These are phyloP conservation scores for Candida boidinii DNA, from an alignment of 805 yeast genomes.

Conservation along the genomic window DNA sequence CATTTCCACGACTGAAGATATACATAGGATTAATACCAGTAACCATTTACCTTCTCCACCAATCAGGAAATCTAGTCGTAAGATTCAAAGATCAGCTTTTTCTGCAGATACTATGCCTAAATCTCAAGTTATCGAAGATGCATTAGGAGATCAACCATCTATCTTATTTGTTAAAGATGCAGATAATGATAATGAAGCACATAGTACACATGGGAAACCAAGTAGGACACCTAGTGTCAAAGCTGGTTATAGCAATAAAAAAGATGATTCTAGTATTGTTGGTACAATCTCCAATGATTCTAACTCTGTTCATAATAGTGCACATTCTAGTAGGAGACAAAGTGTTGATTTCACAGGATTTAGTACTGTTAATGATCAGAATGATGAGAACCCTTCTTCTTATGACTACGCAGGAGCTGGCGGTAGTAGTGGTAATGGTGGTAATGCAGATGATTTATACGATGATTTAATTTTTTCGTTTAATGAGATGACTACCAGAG, in stretches of 20 bases:
- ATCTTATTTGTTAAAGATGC: conserved; percentile 49
- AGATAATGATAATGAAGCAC: conserved; percentile 7
- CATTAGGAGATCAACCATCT: conserved; percentile 59
- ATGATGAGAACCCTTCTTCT: neutral
- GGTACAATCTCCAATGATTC: neutral
- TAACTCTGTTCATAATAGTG: too few species aligned
- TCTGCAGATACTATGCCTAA: conserved; percentile 67
- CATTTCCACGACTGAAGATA: too few species aligned
- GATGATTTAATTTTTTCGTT: conserved; percentile 36
- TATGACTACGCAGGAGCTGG: too few species aligned
- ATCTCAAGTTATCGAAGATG: conserved; percentile 59
- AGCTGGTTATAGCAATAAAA: too few species aligned
- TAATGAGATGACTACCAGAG: conserved; percentile 84
- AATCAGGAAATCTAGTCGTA: conserved; percentile 6
- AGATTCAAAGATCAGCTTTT: conserved; percentile 47
- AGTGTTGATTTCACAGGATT: too few species aligned
- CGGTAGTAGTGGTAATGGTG: neutral
- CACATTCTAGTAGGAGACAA: too few species aligned
- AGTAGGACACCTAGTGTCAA: too few species aligned
- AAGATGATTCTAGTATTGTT: conserved; percentile 1
- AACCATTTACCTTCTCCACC: too few species aligned
- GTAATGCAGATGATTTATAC: neutral
- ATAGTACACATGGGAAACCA: neutral
- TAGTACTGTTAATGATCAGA: too few species aligned
- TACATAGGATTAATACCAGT: too few species aligned